Base-by-base conservation (phyloP, 129 eudicot species). In the Scalesia atractyloides region DNA sequence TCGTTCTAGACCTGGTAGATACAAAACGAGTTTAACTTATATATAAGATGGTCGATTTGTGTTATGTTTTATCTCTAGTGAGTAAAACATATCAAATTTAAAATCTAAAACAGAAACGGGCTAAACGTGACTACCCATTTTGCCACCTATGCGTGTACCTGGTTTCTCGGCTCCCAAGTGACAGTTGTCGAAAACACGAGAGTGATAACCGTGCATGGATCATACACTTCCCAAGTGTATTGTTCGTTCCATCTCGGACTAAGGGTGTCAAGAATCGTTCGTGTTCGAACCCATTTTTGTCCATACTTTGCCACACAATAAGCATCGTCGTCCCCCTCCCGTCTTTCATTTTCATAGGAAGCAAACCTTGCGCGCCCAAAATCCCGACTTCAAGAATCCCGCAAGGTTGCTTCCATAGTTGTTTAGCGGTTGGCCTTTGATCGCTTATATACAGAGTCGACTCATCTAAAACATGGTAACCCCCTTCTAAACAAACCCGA, bases 141-240 rank as follows among this genome's bases (percentile, higher is more conserved):
- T 41, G n/a, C 39, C 22, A 46, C 44, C 46, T 7, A 37, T 24
- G 12, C 26, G 9, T 39, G 9, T 61, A 73, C 84, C 85, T 30
- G 73, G 81, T 68, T 82, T 85, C 63, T 80, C 83, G 9, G 68
- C 66, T 73, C 86, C 86, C 63, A 81, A 72, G 44, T 89, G 96
- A 72, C 87, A 82, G 24, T 90, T 90, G 30, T 90, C 97, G 30
- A 90, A 87, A n/a, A 87, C 89, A 7, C 87, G 5, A 90, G 19
- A 10, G 97, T 87, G 68, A 90, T 83, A 24, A 90, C 97, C 5
- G 97, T 90, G 72, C 94, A 90, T 4, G 97, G 97, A 66, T 90
- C 97, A 60, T 90, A 90, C 16, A 90, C 94, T 76, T 90, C 97
- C 97, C 97, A 90, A 7, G 89, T 83, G 69, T 90, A 90, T 34